These are phyloP conservation scores for Hondaea fermentalgiana DNA, from an alignment of 108 stramenopile genomes.

Conservation along the genomic window DNA sequence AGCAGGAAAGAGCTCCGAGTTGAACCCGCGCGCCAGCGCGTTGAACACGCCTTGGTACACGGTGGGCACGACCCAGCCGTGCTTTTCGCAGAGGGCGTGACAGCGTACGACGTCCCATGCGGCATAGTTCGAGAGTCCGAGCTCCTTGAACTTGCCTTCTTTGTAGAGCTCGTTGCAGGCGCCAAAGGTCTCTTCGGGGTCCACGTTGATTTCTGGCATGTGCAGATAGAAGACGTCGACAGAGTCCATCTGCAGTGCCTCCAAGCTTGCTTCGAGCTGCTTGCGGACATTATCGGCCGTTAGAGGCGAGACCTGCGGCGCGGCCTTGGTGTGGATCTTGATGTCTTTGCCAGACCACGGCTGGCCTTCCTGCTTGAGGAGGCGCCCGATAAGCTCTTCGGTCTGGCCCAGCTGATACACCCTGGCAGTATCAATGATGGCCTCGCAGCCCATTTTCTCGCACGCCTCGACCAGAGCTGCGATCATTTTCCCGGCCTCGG, in stretches of 20 bases:
- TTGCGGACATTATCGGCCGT: neutral
- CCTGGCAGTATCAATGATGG: neutral
- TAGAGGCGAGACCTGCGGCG: neutral
- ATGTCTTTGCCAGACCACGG: neutral
- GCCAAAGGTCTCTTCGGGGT: conserved; percentile 26
- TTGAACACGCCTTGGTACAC: conserved; percentile 90
- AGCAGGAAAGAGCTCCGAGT: conserved; percentile 71
- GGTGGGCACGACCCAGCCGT: conserved; percentile 61
- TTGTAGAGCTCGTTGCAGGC: conserved; percentile 31
- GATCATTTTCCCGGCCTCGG: neutral
- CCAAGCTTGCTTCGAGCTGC: conserved; percentile 19
- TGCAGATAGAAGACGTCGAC: conserved; percentile 34
- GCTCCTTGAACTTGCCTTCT: conserved; percentile 29
- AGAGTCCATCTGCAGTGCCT: neutral
- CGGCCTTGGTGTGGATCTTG: neutral
- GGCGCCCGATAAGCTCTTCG: neutral
- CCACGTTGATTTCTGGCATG: conserved; percentile 25
- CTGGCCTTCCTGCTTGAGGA: neutral
- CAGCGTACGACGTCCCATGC: conserved; percentile 28
- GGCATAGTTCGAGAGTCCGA: conserved; percentile 35
- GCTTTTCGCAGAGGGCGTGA: conserved; percentile 46
- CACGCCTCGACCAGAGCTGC: neutral
- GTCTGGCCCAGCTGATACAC: neutral
- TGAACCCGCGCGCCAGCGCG: conserved; percentile 72
- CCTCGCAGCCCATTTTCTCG: neutral